Conservation (phyloP, 192 early-diverging fungal species). For the Coemansia interrupta region DNA sequence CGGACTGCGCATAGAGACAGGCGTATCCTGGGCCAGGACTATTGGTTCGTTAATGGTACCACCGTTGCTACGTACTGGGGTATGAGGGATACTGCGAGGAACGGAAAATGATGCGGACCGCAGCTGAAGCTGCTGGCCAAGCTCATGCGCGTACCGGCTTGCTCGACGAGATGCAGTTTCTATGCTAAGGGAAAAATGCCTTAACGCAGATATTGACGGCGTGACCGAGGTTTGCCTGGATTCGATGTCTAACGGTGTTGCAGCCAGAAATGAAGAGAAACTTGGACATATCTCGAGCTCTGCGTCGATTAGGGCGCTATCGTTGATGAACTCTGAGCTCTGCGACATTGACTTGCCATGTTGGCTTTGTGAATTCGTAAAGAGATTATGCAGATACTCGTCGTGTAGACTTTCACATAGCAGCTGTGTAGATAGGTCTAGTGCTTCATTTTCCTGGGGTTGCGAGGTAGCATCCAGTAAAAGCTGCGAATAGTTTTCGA, state of each 20-base stretch:
- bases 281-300: too few species aligned
- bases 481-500: too few species aligned
- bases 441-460: neutral
- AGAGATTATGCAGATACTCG: neutral
- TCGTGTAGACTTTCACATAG: conserved; percentile 2
- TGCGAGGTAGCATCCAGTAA: neutral
- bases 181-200: too few species aligned
- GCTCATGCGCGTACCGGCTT: too few species aligned
- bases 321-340: neutral
- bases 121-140: too few species aligned
- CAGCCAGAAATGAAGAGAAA: too few species aligned
- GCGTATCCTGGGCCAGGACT: neutral
- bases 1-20: neutral
- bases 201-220: too few species aligned
- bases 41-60: neutral
- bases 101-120: too few species aligned
- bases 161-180: too few species aligned
- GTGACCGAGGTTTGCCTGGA: too few species aligned
- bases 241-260: too few species aligned
- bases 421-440: neutral
- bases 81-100: neutral
- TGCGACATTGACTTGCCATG: too few species aligned
- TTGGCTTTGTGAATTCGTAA: neutral
- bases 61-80: neutral
- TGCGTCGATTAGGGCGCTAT: neutral